phyloP scores from a whole-genome alignment of 176 grass and related monocot species.

The Musa beccarii region DNA sequence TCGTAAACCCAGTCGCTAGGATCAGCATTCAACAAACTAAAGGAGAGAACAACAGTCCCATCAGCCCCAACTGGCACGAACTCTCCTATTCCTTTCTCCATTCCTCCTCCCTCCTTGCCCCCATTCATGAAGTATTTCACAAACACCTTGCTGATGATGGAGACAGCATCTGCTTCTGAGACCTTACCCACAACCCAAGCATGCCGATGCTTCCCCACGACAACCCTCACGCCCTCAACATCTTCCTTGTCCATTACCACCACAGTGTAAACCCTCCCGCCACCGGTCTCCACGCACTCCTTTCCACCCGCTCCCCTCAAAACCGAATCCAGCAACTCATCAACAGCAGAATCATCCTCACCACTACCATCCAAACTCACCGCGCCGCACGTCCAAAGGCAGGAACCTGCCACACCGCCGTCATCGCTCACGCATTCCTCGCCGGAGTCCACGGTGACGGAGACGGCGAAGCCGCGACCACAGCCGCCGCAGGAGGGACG shows the following conservation, averaged over 20 bases:
- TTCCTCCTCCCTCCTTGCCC: constrained; percentile 35
- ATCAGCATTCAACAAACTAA: constrained; percentile 87
- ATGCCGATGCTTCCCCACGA: constrained; percentile 76
- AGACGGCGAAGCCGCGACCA: constrained; percentile 36
- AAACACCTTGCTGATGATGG: constrained; percentile 44
- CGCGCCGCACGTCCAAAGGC: constrained; percentile 40
- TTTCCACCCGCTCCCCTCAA: constrained; percentile 10
- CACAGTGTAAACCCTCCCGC: constrained; percentile 54
- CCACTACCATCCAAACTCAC: constrained; percentile 22
- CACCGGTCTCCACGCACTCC: constrained; percentile 5
- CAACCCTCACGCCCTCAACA: constrained; percentile 16
- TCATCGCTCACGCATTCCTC: constrained; percentile 25
- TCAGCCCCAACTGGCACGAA: constrained; percentile 92
- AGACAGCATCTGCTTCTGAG: constrained; percentile 25
- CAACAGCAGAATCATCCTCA: constrained; percentile 38
- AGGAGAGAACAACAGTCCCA: constrained; percentile 71
- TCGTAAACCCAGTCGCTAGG: constrained; percentile 71
- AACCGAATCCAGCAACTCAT: constrained; percentile 57
- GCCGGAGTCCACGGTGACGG: constrained; percentile 44
- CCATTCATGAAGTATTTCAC: constrained; percentile 66
- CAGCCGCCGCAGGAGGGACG: constrained; percentile 14
- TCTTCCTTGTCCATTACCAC: constrained; percentile 39
- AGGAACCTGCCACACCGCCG: background rate
- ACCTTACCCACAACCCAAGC: constrained; percentile 66
- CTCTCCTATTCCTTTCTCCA: constrained; percentile 51